Evolutionary conservation across 164 flowering plant species (phyloP), one percentile per base, ranked within the genome.

Genomic region (Stephania japonica): DNA sequence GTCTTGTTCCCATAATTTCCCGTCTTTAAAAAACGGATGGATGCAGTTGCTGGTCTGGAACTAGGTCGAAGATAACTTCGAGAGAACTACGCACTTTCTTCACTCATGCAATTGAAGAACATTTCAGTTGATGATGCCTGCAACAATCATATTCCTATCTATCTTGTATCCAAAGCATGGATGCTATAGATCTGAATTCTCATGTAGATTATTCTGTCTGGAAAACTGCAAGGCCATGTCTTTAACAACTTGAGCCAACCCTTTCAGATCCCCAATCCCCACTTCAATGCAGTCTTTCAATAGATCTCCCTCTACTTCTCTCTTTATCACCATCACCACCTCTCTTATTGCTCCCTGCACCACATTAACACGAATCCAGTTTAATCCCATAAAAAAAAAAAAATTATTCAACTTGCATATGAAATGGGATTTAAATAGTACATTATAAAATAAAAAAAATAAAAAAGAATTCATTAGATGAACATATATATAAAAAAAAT

Each of bases 271-370:
- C 71, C 72, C 78, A 43, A 77, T 76, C 41, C 91, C 88, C 75
- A 91, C 42, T 75, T 91, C 90, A 68, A 89, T 81, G 69, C 92
- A 87, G 70, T 89, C 93, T 78, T 71, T 81, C 62, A 91, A 56
- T 38, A 91, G 74, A 1, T 65, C 87, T 19, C 92, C 93, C 74
- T 83, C 77, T 62, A 87, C 82, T 75, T 91, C 93, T 62, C 6
- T 75, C 76, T 84, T 83, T 78, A 89, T 70, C 21, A 73, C 77
- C 82, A 82, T 80, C 79, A 87, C 84, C 72, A 81, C 41, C 67
- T 87, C 88, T 77, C 88, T 84, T 79, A 85, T 67, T 14, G 91
- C 76, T 21, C 90, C 92, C 91, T 91, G 80, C 67, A 49, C 19
- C 63, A 62, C 5, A 7, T 21, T 24, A 47, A 68, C 41, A 43